Conservation (phyloP, 305 asterid species). For the Solanum hybrid region DNA sequence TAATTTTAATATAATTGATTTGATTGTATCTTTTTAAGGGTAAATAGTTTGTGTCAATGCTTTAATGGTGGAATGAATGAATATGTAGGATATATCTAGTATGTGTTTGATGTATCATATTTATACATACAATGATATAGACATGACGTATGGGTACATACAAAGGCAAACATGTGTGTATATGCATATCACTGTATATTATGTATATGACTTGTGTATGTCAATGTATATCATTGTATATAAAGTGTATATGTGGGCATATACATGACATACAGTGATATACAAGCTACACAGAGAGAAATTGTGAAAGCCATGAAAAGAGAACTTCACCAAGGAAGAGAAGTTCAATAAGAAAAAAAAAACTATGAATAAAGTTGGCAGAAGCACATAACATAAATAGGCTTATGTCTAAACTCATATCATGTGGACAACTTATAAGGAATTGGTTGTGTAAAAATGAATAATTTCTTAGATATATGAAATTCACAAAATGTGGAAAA, state of each 20-base stretch:
- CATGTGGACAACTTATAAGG: background rate
- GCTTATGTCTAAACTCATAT: background rate
- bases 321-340: background rate
- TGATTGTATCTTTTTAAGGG: background rate
- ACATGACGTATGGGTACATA: background rate
- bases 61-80: background rate
- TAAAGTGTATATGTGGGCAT: background rate
- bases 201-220: background rate
- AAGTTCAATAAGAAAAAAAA: background rate
- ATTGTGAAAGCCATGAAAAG: background rate
- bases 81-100: background rate
- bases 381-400: background rate
- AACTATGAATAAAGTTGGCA: background rate
- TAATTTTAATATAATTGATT: background rate
- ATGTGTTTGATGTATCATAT: background rate
- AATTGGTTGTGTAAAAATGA: background rate
- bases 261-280: background rate
- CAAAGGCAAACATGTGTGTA: background rate
- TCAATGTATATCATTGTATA: background rate
- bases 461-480: background rate
- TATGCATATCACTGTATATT: background rate
- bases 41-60: background rate
- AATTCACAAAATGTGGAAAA: background rate
- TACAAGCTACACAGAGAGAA: background rate
- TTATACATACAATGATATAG: background rate